Evolutionary conservation across 768 basidiomycete genomes (phyloP).

Genomic region (Russula griseocarnosa): DNA sequence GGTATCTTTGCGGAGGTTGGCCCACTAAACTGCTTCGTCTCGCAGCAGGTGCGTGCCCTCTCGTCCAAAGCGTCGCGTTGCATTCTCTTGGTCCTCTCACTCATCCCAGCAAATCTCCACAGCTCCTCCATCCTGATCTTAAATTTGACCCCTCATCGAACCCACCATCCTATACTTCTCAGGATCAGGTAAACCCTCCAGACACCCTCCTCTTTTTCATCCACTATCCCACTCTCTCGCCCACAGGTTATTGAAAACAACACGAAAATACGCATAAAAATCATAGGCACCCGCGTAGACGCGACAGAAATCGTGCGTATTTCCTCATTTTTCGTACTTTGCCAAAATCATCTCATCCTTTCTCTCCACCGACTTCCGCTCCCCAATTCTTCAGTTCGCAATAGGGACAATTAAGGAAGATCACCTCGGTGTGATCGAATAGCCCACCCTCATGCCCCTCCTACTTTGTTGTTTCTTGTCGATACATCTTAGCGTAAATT

Average conservation of each 20-base stretch:
- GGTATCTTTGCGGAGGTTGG: slow-evolving; percentile 98
- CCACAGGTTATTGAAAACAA: slow-evolving; percentile 87
- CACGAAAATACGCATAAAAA: slow-evolving; percentile 87
- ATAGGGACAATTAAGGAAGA: slow-evolving; percentile 99
- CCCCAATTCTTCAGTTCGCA: slow-evolving; percentile 60
- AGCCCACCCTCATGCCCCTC: neutral
- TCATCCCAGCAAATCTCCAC: neutral
- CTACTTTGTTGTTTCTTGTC: neutral
- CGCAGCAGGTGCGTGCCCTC: slow-evolving; percentile 70
- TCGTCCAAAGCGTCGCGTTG: neutral
- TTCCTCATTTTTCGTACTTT: slow-evolving; percentile 6
- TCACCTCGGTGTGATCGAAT: slow-evolving; percentile 90
- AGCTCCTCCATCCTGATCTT: slow-evolving; percentile 95
- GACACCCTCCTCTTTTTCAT: too few relatives aligned
- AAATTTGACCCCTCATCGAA: slow-evolving; percentile 94
- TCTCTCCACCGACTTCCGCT: neutral
- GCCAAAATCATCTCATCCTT: neutral
- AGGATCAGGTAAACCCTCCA: slow-evolving; percentile 62
- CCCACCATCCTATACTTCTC: slow-evolving; percentile 93
- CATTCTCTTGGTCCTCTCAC: neutral
- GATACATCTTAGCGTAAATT: neutral
- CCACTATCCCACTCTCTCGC: neutral
- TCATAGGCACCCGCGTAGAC: slow-evolving; percentile 97
- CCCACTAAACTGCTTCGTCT: slow-evolving; percentile 90
- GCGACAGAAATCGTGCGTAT: slow-evolving; percentile 90